A percentile compares a stretch with the other conserved stretches of the same genome.
Evolutionary conservation across 371 early-diverging fungal genomes (phyloP).

Genomic region (Mucor indicus): DNA sequence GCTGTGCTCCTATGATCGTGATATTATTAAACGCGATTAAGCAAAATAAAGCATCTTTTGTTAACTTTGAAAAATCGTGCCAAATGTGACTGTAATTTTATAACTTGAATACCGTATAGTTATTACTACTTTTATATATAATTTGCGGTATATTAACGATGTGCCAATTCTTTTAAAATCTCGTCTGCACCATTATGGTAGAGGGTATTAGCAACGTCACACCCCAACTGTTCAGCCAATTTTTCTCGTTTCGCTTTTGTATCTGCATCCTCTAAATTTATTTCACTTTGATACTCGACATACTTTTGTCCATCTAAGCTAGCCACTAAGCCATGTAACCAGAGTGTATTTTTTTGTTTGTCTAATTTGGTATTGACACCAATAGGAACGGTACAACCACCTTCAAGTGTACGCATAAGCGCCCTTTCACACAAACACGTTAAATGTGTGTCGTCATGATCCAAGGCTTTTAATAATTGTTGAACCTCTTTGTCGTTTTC

Average conservation of each 20-base stretch:
- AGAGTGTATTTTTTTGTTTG: slow-evolving; percentile 33
- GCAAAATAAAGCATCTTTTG: no score
- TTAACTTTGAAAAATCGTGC: no score
- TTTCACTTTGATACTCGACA: slow-evolving; percentile 45
- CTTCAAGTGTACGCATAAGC: slow-evolving; percentile 88
- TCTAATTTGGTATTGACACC: slow-evolving; percentile 75
- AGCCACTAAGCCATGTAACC: slow-evolving; percentile 63
- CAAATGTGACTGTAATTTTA: no score
- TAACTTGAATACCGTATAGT: no score
- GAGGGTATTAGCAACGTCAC: slow-evolving; percentile 26
- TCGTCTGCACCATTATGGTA: slow-evolving; percentile 29
- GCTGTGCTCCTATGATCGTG: no score
- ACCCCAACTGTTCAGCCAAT: slow-evolving; percentile 23
- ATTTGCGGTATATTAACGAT: no score
- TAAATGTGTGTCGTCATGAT: slow-evolving; percentile 66
- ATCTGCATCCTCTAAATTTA: slow-evolving; percentile 32
- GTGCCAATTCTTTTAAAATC: slow-evolving; percentile 29
- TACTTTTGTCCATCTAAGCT: slow-evolving; percentile 66
- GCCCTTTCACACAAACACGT: slow-evolving; percentile 84
- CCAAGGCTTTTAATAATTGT: slow-evolving; percentile 54
- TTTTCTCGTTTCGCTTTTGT: slow-evolving; percentile 25
- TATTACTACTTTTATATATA: no score
- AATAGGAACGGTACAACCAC: slow-evolving; percentile 96
- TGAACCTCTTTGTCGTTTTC: slow-evolving; percentile 55
- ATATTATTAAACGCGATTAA: no score